Percentiles rank a stretch among this genome's conserved stretches.
These are phyloP conservation scores for Ustilaginoidea virens DNA, from an alignment of 2,329 filamentous ascomycete genomes.

Conservation along the genomic window DNA sequence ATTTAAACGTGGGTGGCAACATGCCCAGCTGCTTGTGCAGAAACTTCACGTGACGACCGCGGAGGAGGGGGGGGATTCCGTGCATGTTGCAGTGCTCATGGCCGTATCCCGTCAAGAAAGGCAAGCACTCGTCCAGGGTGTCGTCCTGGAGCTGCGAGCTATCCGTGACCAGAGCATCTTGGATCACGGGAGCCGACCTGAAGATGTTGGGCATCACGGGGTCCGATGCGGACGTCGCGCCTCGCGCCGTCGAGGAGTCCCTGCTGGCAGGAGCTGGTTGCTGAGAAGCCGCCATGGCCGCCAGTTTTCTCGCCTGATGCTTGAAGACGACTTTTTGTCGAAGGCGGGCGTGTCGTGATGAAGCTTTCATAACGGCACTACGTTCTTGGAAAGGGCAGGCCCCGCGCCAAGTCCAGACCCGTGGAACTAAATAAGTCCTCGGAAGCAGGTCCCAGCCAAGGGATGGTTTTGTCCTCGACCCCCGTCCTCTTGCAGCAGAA, in stretches of 20 bases:
- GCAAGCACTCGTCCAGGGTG: conserved; percentile 53
- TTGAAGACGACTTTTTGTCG: conserved; percentile 6
- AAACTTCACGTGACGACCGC: conserved; percentile 45
- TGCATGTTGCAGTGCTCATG: conserved; percentile 46
- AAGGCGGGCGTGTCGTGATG: conserved; percentile 3
- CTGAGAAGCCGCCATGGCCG: conserved; percentile 1
- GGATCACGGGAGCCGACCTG: conserved; percentile 42
- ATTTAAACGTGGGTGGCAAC: conserved; percentile 55
- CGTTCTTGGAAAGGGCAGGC: not conserved
- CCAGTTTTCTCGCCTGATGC: conserved; percentile 5
- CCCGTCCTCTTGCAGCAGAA: too few species aligned
- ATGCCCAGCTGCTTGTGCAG: conserved; percentile 40
- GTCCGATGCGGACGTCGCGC: conserved; percentile 7
- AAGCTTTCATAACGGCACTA: conserved; percentile 4
- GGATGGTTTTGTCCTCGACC: too few species aligned
- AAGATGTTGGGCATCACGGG: conserved; percentile 38
- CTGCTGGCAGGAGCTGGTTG: not conserved
- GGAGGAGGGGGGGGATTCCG: conserved; percentile 62
- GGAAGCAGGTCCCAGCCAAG: too few species aligned
- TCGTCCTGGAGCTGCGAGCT: conserved; percentile 54
- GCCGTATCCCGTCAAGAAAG: conserved; percentile 44
- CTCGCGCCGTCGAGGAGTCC: not conserved
- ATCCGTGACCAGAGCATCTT: conserved; percentile 49
- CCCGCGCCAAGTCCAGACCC: not conserved
- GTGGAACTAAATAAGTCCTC: too few species aligned